Evolutionary conservation across 768 basidiomycete species (phyloP), one percentile per base, ranked within the genome.

Genomic region (Tulasnella sp.): DNA sequence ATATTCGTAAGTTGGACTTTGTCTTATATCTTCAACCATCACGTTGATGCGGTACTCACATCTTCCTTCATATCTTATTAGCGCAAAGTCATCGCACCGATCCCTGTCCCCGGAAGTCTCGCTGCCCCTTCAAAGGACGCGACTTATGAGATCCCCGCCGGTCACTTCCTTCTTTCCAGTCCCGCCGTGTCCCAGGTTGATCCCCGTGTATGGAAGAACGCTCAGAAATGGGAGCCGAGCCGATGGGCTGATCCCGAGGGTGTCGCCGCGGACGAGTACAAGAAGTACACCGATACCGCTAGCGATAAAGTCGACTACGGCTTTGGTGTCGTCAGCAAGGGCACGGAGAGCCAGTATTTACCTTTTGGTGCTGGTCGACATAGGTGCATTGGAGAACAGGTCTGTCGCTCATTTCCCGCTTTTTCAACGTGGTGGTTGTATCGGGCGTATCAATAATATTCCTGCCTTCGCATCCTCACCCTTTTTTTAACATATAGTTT

Each of bases 301-400:
- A 86, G 89, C 59, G 90, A 94, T 71, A 92, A 92, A 75, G 76
- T 98, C 62, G 96, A 99, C 71, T 99, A 85, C 67, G 96, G 96
- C 1, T 99, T 90, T 70, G 96, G 96, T 54, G 81, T 84, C 61
- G 87, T 99, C 53, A 89, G 85, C 74, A 97, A 97, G 74, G 93
- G 93, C 51, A 97, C 93, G 4, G 89, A 93, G 59, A 89, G 85
- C 65, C 91, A 90, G 50, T 97, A 98, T 70, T 89, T 96, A 69
- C 96, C 96, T 1, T 99, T 99, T 66, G 96, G 96, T 62, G 94
- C 96, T 53, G 96, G 96, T 27, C 79, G 88, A 66, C 94, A 97
- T 74, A 78, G 93, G 63, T 98, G 90, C 70, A 93, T 97, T 62
- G 90, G 92, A 63, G 92, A 93, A 73, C 86, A 84, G 74, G 84